These are phyloP conservation scores for Yamadazyma paraphyllophila DNA, from an alignment of 805 yeast genomes.

Conservation along the genomic window DNA sequence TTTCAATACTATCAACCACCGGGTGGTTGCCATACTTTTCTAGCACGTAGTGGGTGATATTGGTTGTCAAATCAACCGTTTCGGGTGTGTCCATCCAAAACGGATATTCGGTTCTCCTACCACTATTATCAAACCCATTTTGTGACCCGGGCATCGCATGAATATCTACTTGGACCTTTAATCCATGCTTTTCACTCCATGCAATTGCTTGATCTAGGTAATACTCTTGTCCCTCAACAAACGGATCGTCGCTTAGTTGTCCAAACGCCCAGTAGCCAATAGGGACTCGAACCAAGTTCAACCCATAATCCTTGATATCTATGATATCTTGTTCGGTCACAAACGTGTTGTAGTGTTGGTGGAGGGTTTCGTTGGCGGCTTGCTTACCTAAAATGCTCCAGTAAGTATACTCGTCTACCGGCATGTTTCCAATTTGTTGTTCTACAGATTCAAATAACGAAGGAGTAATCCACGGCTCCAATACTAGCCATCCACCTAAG, in stretches of 20 bases:
- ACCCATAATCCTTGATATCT: conserved; percentile 50
- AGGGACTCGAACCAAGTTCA: conserved; percentile 73
- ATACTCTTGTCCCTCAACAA: conserved; percentile 63
- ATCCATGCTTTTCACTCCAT: conserved; percentile 64
- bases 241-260: conserved; percentile 51
- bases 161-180: conserved; percentile 72
- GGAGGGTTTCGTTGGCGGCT: conserved; percentile 41
- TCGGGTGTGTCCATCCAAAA: conserved; percentile 32
- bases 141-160: conserved; percentile 88
- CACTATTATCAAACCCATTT: conserved; percentile 84
- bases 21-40: conserved; percentile 32
- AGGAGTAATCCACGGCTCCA: conserved; percentile 73
- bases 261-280: conserved; percentile 83
- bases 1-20: conserved; percentile 33
- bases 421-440: conserved; percentile 26
- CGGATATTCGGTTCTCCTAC: conserved; percentile 49
- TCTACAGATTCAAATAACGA: conserved; percentile 45
- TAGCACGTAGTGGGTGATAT: conserved; percentile 26
- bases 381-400: conserved; percentile 48
- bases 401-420: conserved; percentile 60
- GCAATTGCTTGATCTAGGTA: conserved; percentile 64
- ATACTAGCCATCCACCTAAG: conserved; percentile 70
- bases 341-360: conserved; percentile 57
- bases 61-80: conserved; percentile 20
- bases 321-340: conserved; percentile 57